Conservation (phyloP, 768 basidiomycete species). For the Boletus rufocinnamomeus region DNA sequence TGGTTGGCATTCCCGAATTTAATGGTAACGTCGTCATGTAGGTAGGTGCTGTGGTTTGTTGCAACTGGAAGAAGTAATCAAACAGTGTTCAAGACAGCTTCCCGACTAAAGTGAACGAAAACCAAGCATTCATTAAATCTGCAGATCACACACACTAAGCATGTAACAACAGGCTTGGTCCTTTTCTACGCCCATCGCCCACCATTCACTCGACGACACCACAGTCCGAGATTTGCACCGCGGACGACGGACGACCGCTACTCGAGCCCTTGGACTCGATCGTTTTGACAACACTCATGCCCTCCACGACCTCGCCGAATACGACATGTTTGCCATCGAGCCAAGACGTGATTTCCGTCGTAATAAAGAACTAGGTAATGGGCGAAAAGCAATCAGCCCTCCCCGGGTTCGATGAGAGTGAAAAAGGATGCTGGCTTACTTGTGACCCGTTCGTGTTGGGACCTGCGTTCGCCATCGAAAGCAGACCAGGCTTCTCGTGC, state of each 20-base stretch:
- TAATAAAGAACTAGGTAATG: slow-evolving; percentile 66
- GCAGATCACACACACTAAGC: slow-evolving; percentile 1
- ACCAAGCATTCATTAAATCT: slow-evolving; percentile 8
- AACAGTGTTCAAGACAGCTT: too few species aligned
- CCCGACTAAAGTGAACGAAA: not conserved
- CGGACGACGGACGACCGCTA: slow-evolving; percentile 31
- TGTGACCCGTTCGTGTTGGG: slow-evolving; percentile 81
- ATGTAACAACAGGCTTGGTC: not conserved
- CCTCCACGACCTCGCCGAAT: slow-evolving; percentile 50
- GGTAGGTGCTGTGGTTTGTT: too few species aligned
- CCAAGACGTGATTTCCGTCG: slow-evolving; percentile 71
- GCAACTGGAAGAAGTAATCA: too few species aligned
- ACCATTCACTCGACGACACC: slow-evolving; percentile 47
- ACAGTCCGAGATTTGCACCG: slow-evolving; percentile 54
- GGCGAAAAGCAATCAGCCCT: not conserved
- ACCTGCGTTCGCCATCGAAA: slow-evolving; percentile 91
- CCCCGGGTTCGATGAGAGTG: not conserved
- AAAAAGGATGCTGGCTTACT: slow-evolving; percentile 34
- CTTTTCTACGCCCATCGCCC: not conserved
- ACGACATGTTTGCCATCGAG: slow-evolving; percentile 47
- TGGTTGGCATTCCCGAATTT: too few species aligned
- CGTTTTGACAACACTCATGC: slow-evolving; percentile 43
- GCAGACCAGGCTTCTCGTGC: slow-evolving; percentile 63
- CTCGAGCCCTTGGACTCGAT: slow-evolving; percentile 40
- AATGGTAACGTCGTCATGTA: too few species aligned